Evolutionary conservation across 1,284 basidiomycete genomes (phyloP), one percentile per base, ranked within the genome.

Genomic region (Ustilago tritici): DNA sequence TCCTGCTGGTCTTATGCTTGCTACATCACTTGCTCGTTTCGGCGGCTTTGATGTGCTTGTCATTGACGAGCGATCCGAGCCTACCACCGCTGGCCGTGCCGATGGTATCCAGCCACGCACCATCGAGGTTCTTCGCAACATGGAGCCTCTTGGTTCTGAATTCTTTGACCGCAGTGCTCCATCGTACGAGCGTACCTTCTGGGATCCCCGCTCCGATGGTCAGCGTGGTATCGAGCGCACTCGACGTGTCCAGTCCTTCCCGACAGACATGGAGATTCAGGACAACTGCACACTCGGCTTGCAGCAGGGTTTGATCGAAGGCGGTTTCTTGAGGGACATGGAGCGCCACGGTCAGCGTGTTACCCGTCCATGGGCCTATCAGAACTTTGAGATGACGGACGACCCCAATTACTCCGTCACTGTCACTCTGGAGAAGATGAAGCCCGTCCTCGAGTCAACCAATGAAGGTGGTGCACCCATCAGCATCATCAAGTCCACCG

Each of bases 91-190:
- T 3, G 87, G 87, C 3, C 72, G 87, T 38, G 87, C 87, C 14
- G 87, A 88, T 62, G 87, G 87, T 34, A 82, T 88, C 28, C 87
- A 87, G 76, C 86, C 87, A 1, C 85, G 81, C 23, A 84, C 82
- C 15, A 90, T 93, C 56, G 93, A 94, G 85, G 91, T 93, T 7
- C 86, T 94, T 31, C 78, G 78, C 41, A 85, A 84, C 76, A 85
- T 86, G 84, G 78, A 85, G 72, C 85, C 85, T 17, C 70, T 86
- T 2, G 85, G 85, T 52, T 67, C 74, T 41, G 83, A 85, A 56
- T 80, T 86, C 58, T 76, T 83, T 54, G 62, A 66, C 11, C 72
- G 80, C 47, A 81, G 80, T 32, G 81, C 84, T 7, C 76, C 85
- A 34, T 86, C 86, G 28, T 87, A 86, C 76, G 87, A 87, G 72